Percentiles rank a stretch among this genome's conserved stretches.
Conservation (phyloP, 2,329 filamentous ascomycete species). For the Claviceps fusiformis region DNA sequence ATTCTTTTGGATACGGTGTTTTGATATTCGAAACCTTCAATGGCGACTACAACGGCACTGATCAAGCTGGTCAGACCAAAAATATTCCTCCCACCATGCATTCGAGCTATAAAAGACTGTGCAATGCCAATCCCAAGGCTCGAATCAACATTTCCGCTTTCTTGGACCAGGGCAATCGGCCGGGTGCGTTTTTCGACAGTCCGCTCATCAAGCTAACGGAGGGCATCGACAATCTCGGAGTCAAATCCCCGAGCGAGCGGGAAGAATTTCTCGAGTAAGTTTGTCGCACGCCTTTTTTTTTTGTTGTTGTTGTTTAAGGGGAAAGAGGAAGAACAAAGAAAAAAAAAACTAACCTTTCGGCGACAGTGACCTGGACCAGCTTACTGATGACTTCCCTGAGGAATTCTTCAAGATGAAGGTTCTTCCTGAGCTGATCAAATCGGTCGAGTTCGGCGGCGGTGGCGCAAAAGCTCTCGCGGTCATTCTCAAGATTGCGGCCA, state of each 20-base stretch:
- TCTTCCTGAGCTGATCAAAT: conserved; percentile 89
- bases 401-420: conserved; percentile 98
- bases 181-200: conserved; percentile 82
- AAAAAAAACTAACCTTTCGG: conserved; percentile 15
- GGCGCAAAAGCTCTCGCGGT: conserved; percentile 81
- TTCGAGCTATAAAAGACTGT: conserved; percentile 75
- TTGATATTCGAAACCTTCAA: conserved; percentile 89
- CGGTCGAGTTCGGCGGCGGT: conserved; percentile 94
- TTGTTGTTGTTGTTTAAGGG: too few relatives aligned
- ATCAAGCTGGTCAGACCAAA: conserved; percentile 76
- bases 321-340: neutral
- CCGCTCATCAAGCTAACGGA: conserved; percentile 85
- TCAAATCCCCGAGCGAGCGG: conserved; percentile 73
- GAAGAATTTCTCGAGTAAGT: conserved; percentile 66
- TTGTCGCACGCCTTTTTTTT: too few relatives aligned
- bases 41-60: conserved; percentile 59
- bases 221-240: conserved; percentile 79
- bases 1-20: conserved; percentile 76
- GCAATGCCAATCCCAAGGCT: conserved; percentile 80
- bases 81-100: conserved; percentile 81
- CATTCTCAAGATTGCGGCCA: conserved; percentile 81
- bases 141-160: conserved; percentile 75
- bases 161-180: conserved; percentile 72
- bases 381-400: conserved; percentile 89
- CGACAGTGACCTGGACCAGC: conserved; percentile 57